These are phyloP conservation scores for Coniochaeta sp. DNA, from an alignment of 2,329 filamentous ascomycete species.

Conservation along the genomic window DNA sequence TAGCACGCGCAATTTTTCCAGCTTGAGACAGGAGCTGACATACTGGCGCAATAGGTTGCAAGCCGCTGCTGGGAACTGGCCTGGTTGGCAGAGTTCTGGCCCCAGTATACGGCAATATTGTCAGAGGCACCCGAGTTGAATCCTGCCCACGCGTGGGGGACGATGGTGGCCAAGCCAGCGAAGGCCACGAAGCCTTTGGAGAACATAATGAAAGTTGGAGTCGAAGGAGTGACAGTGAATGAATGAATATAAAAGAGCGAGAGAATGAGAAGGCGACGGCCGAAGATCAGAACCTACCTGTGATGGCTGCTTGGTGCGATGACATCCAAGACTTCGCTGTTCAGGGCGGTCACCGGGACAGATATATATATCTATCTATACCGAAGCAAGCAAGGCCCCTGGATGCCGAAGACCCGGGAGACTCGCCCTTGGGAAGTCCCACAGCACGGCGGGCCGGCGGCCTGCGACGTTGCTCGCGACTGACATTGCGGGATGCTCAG, in stretches of 20 bases:
- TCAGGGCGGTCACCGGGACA: neutral
- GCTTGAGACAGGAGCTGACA: constrained; percentile 15
- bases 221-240: constrained; percentile 1
- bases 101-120: constrained; percentile 64
- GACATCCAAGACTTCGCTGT: neutral
- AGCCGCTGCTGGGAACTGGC: constrained; percentile 45
- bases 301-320: neutral
- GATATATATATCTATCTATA: neutral
- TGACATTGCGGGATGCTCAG: neutral
- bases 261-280: neutral
- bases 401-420: neutral
- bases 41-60: constrained; percentile 51
- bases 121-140: constrained; percentile 35
- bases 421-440: neutral
- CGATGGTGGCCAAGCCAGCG: constrained; percentile 4
- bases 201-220: constrained; percentile 4
- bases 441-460: neutral
- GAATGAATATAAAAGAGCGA: neutral
- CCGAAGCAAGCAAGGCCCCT: neutral
- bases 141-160: constrained; percentile 23
- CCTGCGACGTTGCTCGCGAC: constrained; percentile 1
- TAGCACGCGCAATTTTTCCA: neutral
- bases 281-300: constrained; percentile 1
- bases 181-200: constrained; percentile 5
- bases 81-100: constrained; percentile 54